phyloP scores from a whole-genome alignment of 169 alveolate genomes.

The Plasmodium malariae region DNA sequence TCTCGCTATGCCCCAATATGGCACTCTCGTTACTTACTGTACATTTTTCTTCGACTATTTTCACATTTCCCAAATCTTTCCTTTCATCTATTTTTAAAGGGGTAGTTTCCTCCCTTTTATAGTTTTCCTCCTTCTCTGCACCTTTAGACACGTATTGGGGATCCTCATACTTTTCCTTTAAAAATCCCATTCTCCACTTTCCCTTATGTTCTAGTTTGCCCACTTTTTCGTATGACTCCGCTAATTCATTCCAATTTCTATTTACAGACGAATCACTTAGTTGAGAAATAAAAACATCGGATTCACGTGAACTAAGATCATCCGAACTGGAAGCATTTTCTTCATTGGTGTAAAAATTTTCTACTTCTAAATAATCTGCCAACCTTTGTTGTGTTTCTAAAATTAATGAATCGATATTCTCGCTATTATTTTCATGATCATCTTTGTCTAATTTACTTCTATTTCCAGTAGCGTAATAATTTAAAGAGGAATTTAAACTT shows the following conservation, averaged over 20 bases:
- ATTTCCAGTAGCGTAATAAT: neutral
- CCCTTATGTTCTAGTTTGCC: neutral
- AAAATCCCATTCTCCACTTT: neutral
- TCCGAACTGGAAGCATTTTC: conserved; percentile 30
- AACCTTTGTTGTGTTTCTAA: conserved; percentile 61
- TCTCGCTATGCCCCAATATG: neutral
- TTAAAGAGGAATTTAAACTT: conserved; percentile 57
- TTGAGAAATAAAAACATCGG: conserved; percentile 10
- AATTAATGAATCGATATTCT: conserved; percentile 26
- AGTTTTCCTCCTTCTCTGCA: neutral
- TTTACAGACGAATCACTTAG: neutral
- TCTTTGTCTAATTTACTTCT: neutral
- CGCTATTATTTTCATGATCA: neutral
- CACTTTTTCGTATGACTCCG: neutral
- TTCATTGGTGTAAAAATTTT: conserved; percentile 25
- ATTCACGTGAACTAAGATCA: conserved; percentile 2
- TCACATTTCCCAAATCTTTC: neutral
- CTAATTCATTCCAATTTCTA: neutral
- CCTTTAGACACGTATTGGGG: neutral
- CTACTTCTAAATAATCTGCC: conserved; percentile 61
- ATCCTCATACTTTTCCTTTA: neutral
- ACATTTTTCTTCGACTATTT: neutral
- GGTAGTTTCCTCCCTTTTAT: too few relatives aligned
- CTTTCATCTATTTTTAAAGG: neutral
- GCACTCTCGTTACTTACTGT: neutral